Evolutionary conservation across 805 yeast species (phyloP).

Genomic region (Candida saitoana): DNA sequence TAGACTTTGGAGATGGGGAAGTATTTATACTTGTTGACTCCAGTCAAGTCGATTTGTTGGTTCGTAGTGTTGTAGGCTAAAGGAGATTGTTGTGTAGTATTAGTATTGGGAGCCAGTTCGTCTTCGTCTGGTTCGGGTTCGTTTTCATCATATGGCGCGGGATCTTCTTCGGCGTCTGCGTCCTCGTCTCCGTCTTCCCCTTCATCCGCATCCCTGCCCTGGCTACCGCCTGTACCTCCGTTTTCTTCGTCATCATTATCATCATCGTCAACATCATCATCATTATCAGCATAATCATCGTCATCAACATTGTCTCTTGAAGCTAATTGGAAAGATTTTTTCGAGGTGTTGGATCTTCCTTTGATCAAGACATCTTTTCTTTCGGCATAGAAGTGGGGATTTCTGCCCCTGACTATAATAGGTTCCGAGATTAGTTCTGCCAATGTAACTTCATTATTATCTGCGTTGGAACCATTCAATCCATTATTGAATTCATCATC

Average conservation of each 20-base stretch:
- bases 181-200: slow-evolving; percentile 7
- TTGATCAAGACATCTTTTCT: slow-evolving; percentile 46
- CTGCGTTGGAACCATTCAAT: slow-evolving; percentile 13
- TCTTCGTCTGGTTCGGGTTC: slow-evolving; percentile 4
- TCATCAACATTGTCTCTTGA: slow-evolving; percentile 1
- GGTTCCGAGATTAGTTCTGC: slow-evolving; percentile 38
- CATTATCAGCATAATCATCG: not conserved
- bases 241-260: slow-evolving; percentile 4
- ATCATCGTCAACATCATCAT: slow-evolving; percentile 4
- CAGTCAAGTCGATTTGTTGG: slow-evolving; percentile 9
- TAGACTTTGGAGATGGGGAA: slow-evolving; percentile 50
- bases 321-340: slow-evolving; percentile 15
- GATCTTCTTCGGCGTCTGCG: slow-evolving; percentile 5
- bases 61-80: slow-evolving; percentile 10
- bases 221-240: not conserved
- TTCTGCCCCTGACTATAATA: slow-evolving; percentile 56
- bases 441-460: slow-evolving; percentile 27
- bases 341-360: slow-evolving; percentile 17
- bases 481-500: slow-evolving; percentile 24
- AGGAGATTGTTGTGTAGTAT: slow-evolving; percentile 9
- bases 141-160: slow-evolving; percentile 10
- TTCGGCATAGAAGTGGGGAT: slow-evolving; percentile 56
- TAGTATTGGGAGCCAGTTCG: slow-evolving; percentile 7
- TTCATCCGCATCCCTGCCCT: not conserved
- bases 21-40: slow-evolving; percentile 36